Evolutionary conservation across 2,329 filamentous ascomycete species (phyloP), one percentile per base, ranked within the genome.

Genomic region (Alternaria burnsii): DNA sequence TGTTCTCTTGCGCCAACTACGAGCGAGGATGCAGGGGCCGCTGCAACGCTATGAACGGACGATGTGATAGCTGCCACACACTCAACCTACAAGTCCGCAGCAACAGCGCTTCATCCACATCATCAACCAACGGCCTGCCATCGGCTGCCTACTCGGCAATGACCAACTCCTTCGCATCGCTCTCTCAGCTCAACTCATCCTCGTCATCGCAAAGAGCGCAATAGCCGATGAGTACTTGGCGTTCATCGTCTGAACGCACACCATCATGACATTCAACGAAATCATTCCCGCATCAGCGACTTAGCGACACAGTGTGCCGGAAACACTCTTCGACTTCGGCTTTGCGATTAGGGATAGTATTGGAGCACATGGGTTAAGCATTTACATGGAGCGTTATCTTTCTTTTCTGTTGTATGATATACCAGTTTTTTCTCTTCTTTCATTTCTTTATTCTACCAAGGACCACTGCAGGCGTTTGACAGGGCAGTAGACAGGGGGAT

Each of bases 1-100:
- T 80, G 78, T 80, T 79, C 77, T 80, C 78, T 43, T 80, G 78
- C 67, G 74, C 76, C 73, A 80, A 80, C 75, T 80, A 80, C 76
- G 78, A 80, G 63, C 78, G 78, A 30, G 78, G 78, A 67, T 80
- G 78, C 76, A 76, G 78, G 46, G 78, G 78, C 55, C 78, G 78
- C 58, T 79, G 76, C 76, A 80, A 80, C 63, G 53, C 63, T 44
- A 66, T 71, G 53, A 70, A 71, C 56, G 78, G 73, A 54, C 77
- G 78, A 34, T 80, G 78, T 63, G 70, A 75, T 16, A 75, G 68
- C 58, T 80, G 78, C 65, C 70, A 79, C 59, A 75, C 74, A 14
- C 78, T 80, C 74, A 79, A 80, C 61, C 72, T 80, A 16, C 73
- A 77, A 62, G 61, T 69, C 41, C 76, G 76, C 51, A 71, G 71